Conservation (phyloP, 352 stramenopile genomes). For the Globisporangium uncinulatum region DNA sequence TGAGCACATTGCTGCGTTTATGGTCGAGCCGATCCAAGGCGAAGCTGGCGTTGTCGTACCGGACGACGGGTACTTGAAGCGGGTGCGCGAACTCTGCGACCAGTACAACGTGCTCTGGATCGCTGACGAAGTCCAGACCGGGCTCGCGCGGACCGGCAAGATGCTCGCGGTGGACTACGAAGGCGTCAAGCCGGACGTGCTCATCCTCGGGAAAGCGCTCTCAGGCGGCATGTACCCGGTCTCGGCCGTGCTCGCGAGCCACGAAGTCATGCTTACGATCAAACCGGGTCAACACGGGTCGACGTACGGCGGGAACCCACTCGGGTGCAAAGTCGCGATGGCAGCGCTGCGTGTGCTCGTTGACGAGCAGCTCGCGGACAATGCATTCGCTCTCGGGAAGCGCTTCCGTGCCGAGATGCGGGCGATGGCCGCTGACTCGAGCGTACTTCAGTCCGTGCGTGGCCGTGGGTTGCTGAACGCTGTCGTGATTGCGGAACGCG, state of each 20-base stretch:
- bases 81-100: constrained; percentile 89
- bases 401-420: constrained; percentile 90
- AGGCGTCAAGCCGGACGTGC: constrained; percentile 95
- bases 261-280: constrained; percentile 98
- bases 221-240: constrained; percentile 97
- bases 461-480: constrained; percentile 97
- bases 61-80: constrained; percentile 93
- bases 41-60: constrained; percentile 98
- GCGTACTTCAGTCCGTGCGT: constrained; percentile 79
- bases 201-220: constrained; percentile 96
- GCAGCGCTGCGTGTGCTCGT: constrained; percentile 90
- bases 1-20: constrained; percentile 95
- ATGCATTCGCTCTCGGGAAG: constrained; percentile 91
- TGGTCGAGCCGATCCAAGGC: constrained; percentile 99
- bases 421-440: constrained; percentile 44
- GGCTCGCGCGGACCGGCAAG: constrained; percentile 95
- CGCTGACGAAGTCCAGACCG: constrained; percentile 98
- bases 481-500: constrained; percentile 94
- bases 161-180: constrained; percentile 96
- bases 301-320: constrained; percentile 96
- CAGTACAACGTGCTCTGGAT: constrained; percentile 99
- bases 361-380: constrained; percentile 96
- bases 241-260: constrained; percentile 93
- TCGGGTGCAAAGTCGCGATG: constrained; percentile 96
- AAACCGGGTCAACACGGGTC: constrained; percentile 96